These are phyloP conservation scores for Coemansia sp. DNA, from an alignment of 192 early-diverging fungal species.

Conservation along the genomic window DNA sequence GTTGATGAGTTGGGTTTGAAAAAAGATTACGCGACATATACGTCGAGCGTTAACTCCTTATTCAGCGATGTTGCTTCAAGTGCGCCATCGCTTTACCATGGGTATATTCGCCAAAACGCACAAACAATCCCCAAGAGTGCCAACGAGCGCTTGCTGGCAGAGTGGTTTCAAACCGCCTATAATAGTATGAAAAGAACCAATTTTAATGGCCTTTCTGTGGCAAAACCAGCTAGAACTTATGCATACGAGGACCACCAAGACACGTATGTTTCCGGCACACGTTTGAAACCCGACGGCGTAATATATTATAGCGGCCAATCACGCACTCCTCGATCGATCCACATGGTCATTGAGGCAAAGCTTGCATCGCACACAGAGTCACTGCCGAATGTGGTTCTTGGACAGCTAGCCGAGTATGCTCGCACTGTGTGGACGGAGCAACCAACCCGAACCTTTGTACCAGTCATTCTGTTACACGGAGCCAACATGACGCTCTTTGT, in stretches of 20 bases:
- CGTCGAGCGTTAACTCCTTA: neutral
- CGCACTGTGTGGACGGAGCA: constrained; percentile 1
- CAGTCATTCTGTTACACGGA: constrained; percentile 10
- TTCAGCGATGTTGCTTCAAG: neutral
- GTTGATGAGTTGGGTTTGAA: neutral
- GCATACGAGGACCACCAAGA: neutral
- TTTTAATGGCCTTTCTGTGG: neutral
- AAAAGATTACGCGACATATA: neutral
- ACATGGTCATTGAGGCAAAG: constrained; percentile 8
- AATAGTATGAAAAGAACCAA: neutral
- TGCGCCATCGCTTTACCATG: neutral
- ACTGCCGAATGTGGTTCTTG: neutral
- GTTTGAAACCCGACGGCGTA: neutral
- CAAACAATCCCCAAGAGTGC: neutral
- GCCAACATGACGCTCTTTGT: neutral
- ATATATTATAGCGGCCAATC: neutral
- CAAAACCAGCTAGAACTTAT: neutral
- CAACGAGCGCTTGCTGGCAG: neutral
- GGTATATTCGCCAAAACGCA: neutral
- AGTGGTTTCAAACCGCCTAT: neutral
- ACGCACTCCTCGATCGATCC: neutral
- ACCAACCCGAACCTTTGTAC: constrained; percentile 11
- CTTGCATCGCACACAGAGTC: too few species aligned
- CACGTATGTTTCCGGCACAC: neutral
- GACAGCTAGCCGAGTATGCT: constrained; percentile 13